Percentiles rank a stretch among this genome's conserved stretches.
phyloP scores from a whole-genome alignment of 768 basidiomycete species.

The Boletellus sp. region DNA sequence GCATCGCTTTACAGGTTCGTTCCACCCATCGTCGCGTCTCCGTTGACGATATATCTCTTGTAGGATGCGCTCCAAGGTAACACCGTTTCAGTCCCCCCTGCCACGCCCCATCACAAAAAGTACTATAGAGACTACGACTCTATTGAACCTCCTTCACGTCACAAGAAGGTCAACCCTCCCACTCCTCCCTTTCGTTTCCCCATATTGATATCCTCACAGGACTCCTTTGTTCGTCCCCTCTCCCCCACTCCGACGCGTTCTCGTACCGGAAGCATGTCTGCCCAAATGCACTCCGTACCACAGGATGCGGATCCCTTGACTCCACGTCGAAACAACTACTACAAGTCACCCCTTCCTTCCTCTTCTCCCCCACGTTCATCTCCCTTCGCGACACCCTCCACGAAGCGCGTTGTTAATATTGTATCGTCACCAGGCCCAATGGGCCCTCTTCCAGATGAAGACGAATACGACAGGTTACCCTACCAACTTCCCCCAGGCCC shows the following conservation, averaged over 20 bases:
- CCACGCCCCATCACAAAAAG: slow-evolving; percentile 58
- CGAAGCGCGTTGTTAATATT: slow-evolving; percentile 58
- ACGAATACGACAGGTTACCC: slow-evolving; percentile 63
- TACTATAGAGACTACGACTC: slow-evolving; percentile 51
- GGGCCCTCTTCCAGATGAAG: slow-evolving; percentile 59
- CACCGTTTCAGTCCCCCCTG: slow-evolving; percentile 32
- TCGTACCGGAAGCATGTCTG: slow-evolving; percentile 30
- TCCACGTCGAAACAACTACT: slow-evolving; percentile 43
- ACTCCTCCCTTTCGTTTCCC: background rate
- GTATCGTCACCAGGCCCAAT: slow-evolving; percentile 84
- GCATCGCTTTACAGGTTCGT: slow-evolving; percentile 40
- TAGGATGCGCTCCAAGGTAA: slow-evolving; percentile 31
- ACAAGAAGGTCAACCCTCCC: slow-evolving; percentile 23
- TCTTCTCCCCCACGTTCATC: slow-evolving; percentile 61
- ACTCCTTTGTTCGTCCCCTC: slow-evolving; percentile 36
- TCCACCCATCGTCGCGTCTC: slow-evolving; percentile 14
- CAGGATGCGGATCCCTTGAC: slow-evolving; percentile 45
- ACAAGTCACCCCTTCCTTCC: slow-evolving; percentile 50
- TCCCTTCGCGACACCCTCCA: slow-evolving; percentile 59
- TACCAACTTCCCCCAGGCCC: slow-evolving; percentile 82
- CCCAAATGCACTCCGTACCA: slow-evolving; percentile 24
- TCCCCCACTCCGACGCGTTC: slow-evolving; percentile 43
- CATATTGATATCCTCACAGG: slow-evolving; percentile 12
- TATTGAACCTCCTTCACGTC: slow-evolving; percentile 30
- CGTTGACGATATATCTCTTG: slow-evolving; percentile 11